Evolutionary conservation across 2,329 filamentous ascomycete species (phyloP).

Genomic region (Neocatenulostroma microsporum): DNA sequence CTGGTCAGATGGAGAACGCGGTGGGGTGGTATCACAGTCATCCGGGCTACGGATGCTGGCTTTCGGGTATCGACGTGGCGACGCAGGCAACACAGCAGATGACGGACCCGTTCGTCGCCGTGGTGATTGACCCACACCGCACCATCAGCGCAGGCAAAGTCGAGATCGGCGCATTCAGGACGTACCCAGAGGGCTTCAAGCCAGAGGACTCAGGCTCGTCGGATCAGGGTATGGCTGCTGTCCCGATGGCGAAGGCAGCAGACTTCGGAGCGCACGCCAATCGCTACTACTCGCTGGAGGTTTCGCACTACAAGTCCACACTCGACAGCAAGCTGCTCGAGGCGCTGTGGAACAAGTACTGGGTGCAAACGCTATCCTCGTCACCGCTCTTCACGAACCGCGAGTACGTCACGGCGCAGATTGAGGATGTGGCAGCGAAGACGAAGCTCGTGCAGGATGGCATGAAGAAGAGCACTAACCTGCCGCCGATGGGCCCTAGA

Average conservation of each 20-base stretch:
- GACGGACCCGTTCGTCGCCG: constrained; percentile 85
- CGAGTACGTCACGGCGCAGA: constrained; percentile 87
- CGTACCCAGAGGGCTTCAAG: constrained; percentile 70
- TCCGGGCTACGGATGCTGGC: constrained; percentile 96
- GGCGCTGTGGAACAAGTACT: constrained; percentile 97
- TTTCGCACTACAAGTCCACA: constrained; percentile 89
- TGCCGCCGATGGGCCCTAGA: constrained; percentile 21
- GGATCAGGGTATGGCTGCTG: constrained; percentile 60
- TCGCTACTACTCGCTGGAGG: constrained; percentile 83
- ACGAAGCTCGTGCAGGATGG: constrained; percentile 46
- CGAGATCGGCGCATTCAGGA: constrained; percentile 94
- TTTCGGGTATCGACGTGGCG: constrained; percentile 88
- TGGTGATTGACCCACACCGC: constrained; percentile 93
- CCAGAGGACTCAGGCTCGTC: constrained; percentile 34
- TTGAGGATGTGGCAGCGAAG: constrained; percentile 78
- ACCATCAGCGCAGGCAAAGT: constrained; percentile 93
- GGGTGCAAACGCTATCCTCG: constrained; percentile 91
- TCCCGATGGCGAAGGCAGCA: constrained; percentile 86
- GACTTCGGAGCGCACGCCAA: constrained; percentile 91
- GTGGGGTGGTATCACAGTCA: constrained; percentile 99
- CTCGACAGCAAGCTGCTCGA: constrained; percentile 82
- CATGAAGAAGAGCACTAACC: constrained; percentile 21
- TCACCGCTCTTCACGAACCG: constrained; percentile 85
- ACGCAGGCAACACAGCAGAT: constrained; percentile 86
- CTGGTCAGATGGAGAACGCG: constrained; percentile 78